A percentile compares a stretch with the other conserved stretches of the same genome.
phyloP scores from a whole-genome alignment of 768 basidiomycete species.

The Lyophyllum decastes region DNA sequence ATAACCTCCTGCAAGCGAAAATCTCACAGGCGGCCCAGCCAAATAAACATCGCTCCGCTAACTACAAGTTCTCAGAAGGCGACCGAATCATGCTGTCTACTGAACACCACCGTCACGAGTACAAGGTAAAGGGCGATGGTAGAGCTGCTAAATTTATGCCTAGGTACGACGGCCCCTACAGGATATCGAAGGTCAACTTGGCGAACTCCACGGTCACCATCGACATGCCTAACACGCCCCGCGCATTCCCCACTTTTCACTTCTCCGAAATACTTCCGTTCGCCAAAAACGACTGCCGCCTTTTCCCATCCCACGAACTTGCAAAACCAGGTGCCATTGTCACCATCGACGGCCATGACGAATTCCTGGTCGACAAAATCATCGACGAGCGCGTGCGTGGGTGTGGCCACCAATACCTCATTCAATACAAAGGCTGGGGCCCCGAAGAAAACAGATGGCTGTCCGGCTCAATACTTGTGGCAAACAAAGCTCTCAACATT shows the following conservation, averaged over 20 bases:
- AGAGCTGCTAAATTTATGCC: not conserved
- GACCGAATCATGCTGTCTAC: not conserved
- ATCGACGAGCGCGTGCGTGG: conserved; percentile 19
- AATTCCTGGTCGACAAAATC: not conserved
- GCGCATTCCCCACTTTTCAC: not conserved
- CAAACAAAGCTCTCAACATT: conserved; percentile 21
- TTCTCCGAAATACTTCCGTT: not conserved
- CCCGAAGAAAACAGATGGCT: conserved; percentile 31
- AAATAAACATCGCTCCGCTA: not conserved
- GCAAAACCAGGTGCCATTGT: no score
- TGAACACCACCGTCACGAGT: not conserved
- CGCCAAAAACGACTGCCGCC: no score
- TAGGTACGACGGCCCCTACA: not conserved
- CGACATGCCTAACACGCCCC: not conserved
- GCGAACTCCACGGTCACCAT: no score
- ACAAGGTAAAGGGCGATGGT: not conserved
- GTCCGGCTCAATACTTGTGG: conserved; percentile 16
- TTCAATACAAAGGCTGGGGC: conserved; percentile 32
- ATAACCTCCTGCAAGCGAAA: not conserved
- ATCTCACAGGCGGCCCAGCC: not conserved
- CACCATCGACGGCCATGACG: not conserved
- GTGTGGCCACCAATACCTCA: conserved; percentile 28
- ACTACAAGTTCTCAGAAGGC: not conserved
- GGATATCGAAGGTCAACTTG: no score
- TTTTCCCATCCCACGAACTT: no score